Percentiles rank a stretch among this genome's conserved stretches.
phyloP scores from a whole-genome alignment of 768 basidiomycete species.

The Pleurotus tuoliensis region DNA sequence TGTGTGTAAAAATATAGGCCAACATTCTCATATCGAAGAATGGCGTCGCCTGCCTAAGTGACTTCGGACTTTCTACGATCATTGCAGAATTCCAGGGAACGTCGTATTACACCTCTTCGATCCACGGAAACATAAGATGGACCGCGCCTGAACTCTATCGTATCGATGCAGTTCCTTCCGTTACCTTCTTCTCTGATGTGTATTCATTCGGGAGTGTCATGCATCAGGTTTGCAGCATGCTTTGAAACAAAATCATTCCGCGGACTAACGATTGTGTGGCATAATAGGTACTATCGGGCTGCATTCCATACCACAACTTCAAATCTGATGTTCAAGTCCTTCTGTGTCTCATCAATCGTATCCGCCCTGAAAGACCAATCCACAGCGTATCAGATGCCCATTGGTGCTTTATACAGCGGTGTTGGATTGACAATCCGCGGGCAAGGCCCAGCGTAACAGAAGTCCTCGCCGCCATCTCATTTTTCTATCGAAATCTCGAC shows the following conservation, averaged over 20 bases:
- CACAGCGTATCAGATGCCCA: conserved; percentile 2
- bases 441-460: conserved; percentile 8
- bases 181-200: conserved; percentile 8
- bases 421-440: conserved; percentile 7
- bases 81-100: conserved; percentile 9
- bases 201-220: conserved; percentile 12
- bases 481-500: not conserved
- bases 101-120: conserved; percentile 8
- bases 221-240: conserved; percentile 3
- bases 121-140: conserved; percentile 7
- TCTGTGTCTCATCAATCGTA: conserved; percentile 3
- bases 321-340: conserved; percentile 6
- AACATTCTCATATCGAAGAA: conserved; percentile 8
- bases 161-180: not conserved
- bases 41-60: conserved; percentile 9
- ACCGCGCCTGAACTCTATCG: conserved; percentile 8
- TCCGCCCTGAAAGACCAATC: conserved; percentile 4
- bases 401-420: conserved; percentile 9
- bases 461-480: conserved; percentile 6
- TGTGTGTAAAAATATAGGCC: not conserved
- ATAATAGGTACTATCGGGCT: conserved; percentile 7
- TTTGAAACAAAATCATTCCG: not conserved
- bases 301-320: conserved; percentile 8
- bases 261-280: not conserved
- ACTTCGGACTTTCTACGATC: conserved; percentile 11